Conservation (phyloP, 257 asterid genomes). For the Solanum gandarillasii region DNA sequence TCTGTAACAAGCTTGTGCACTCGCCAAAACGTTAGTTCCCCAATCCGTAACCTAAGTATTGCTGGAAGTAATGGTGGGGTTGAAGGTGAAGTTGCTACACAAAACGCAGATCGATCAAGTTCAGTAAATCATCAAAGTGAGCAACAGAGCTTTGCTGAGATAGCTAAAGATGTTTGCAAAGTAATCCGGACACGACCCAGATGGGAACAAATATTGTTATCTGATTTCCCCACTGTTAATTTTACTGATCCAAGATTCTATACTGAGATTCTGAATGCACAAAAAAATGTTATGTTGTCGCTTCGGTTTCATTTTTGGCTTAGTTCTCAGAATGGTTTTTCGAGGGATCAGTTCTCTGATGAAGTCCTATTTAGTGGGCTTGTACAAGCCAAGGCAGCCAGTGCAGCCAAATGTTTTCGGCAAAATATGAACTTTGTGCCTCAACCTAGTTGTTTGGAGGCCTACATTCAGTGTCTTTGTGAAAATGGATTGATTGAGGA, state of each 20-base stretch:
- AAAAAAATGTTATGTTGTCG: conserved; percentile 27
- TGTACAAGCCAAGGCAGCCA: conserved; percentile 45
- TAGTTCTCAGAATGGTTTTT: conserved; percentile 31
- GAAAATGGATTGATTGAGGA: conserved; percentile 39
- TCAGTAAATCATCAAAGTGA: conserved; percentile 15
- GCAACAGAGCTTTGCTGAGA: conserved; percentile 6
- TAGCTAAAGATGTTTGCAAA: conserved; percentile 42
- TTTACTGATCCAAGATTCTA: conserved; percentile 47
- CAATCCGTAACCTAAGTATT: conserved; percentile 24
- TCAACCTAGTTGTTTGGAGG: conserved; percentile 37
- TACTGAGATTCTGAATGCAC: conserved; percentile 45
- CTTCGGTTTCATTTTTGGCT: conserved; percentile 55
- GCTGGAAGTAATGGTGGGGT: conserved; percentile 5
- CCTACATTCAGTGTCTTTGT: conserved; percentile 35
- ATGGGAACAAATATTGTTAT: conserved; percentile 53
- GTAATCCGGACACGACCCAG: conserved; percentile 33
- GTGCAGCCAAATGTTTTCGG: conserved; percentile 38
- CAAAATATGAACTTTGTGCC: conserved; percentile 34
- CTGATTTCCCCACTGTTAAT: conserved; percentile 43
- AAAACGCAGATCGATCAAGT: conserved; percentile 9
- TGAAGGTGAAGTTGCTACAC: conserved; percentile 3
- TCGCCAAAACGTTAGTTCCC: conserved; percentile 31
- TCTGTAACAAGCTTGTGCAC: conserved; percentile 21
- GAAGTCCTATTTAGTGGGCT: conserved; percentile 40
- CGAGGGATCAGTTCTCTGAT: conserved; percentile 20